Evolutionary conservation across 192 early-diverging fungal species (phyloP).

Genomic region (Glomus cerebriforme): DNA sequence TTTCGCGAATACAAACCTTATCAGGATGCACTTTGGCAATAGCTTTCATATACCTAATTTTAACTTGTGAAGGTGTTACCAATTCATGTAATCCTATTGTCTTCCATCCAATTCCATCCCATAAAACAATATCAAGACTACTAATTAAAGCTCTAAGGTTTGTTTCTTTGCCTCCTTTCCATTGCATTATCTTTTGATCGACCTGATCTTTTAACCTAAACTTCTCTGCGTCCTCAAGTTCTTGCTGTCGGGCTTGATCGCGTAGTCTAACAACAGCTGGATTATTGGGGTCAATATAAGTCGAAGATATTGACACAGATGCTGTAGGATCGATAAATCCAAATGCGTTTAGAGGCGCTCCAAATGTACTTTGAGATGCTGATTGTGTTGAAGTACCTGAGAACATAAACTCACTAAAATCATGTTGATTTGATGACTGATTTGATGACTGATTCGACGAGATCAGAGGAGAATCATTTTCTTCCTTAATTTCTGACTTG

Average conservation of each 20-base stretch:
- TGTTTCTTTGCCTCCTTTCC: constrained; percentile 87
- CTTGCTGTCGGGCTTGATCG: constrained; percentile 65
- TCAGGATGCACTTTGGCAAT: constrained; percentile 94
- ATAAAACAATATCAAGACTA: constrained; percentile 75
- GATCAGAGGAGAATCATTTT: not conserved
- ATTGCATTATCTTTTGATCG: constrained; percentile 69
- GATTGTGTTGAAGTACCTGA: not conserved
- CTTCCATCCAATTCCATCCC: constrained; percentile 76
- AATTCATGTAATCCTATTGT: constrained; percentile 82
- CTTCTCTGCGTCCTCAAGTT: constrained; percentile 76
- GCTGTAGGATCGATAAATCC: constrained; percentile 23
- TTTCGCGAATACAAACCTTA: constrained; percentile 62
- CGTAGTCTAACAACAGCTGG: constrained; percentile 75
- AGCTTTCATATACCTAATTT: constrained; percentile 90
- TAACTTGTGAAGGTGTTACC: constrained; percentile 82
- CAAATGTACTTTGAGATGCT: not conserved
- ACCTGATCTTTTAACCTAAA: constrained; percentile 77
- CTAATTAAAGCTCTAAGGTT: constrained; percentile 89
- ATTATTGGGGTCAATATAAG: constrained; percentile 18
- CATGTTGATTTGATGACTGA: not conserved
- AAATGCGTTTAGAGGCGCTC: constrained; percentile 2
- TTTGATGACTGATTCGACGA: not conserved
- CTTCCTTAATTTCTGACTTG: not conserved
- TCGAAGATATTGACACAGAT: not conserved
- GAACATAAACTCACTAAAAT: not conserved